Conservation (phyloP, 1,139 yeast genomes). For the Taiozyma sp. region DNA sequence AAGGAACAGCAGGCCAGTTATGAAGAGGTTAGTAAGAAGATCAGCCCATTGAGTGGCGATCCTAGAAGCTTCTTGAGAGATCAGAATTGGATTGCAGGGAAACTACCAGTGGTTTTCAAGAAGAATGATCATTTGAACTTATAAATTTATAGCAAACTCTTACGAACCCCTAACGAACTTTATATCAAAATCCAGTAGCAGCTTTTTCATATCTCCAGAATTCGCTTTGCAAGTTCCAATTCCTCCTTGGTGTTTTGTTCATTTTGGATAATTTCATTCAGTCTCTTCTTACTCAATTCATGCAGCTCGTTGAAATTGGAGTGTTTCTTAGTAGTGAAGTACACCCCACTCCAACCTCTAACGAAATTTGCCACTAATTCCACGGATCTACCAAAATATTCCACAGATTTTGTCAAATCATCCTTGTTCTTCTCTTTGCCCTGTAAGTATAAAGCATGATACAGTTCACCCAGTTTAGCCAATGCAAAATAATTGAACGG, state of each 20-base stretch:
- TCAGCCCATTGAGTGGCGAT: constrained; percentile 48
- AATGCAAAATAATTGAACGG: constrained; percentile 76
- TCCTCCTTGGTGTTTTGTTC: constrained; percentile 29
- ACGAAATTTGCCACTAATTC: constrained; percentile 69
- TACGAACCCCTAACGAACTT: no score
- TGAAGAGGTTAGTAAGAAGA: constrained; percentile 43
- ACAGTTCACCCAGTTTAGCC: constrained; percentile 54
- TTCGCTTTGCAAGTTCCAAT: constrained; percentile 29
- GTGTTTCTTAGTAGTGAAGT: constrained; percentile 33
- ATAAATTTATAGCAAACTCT: not conserved
- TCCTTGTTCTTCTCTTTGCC: constrained; percentile 1
- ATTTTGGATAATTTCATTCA: constrained; percentile 30
- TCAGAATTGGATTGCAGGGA: constrained; percentile 72
- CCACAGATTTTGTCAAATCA: constrained; percentile 26
- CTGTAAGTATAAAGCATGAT: constrained; percentile 10
- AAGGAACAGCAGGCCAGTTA: constrained; percentile 70
- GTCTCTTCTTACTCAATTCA: constrained; percentile 30
- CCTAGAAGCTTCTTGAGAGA: constrained; percentile 78
- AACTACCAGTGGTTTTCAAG: constrained; percentile 41
- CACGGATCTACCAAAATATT: constrained; percentile 61
- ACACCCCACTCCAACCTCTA: constrained; percentile 77
- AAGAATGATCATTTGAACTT: constrained; percentile 27
- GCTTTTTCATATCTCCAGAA: constrained; percentile 1
- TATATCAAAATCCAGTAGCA: no score
- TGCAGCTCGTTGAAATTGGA: constrained; percentile 26